These are phyloP conservation scores for Arabis hirsuta DNA, from an alignment of 345 rosid genomes.

Conservation along the genomic window DNA sequence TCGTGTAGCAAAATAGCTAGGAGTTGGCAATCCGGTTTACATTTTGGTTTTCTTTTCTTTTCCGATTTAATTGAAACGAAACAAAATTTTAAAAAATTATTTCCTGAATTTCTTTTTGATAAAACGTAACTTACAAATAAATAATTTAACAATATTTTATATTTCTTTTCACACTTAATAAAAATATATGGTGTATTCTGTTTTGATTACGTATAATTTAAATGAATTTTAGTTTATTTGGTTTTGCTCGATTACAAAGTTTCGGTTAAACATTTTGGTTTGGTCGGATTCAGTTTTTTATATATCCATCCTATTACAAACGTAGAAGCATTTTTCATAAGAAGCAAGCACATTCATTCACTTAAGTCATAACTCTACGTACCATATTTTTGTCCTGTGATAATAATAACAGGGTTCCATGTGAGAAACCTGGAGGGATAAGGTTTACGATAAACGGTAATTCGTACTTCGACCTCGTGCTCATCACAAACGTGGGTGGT, in stretches of 20 bases:
- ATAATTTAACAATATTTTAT: too few relatives aligned
- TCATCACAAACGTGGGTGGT: constrained; percentile 67
- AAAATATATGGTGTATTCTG: too few relatives aligned
- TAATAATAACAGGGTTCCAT: constrained; percentile 51
- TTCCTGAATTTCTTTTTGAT: too few relatives aligned
- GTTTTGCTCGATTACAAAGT: neutral
- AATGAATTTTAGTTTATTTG: neutral
- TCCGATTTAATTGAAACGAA: neutral
- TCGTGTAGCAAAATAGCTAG: neutral
- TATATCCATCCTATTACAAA: neutral
- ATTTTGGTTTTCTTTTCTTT: neutral
- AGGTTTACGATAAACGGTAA: constrained; percentile 65
- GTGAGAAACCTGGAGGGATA: constrained; percentile 61
- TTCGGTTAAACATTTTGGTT: neutral
- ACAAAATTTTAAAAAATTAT: neutral
- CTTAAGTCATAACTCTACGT: neutral
- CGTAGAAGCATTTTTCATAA: neutral
- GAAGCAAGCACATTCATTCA: neutral
- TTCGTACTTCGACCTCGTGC: constrained; percentile 61
- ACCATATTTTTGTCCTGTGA: neutral
- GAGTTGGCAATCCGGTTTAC: neutral
- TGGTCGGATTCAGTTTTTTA: neutral
- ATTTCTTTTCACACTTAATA: too few relatives aligned
- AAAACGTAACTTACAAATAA: too few relatives aligned
- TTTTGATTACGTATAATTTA: too few relatives aligned